A percentile compares a stretch with the other conserved stretches of the same genome.
These are phyloP conservation scores for Barnettozyma sucrosica DNA, from an alignment of 805 yeast genomes.

Conservation along the genomic window DNA sequence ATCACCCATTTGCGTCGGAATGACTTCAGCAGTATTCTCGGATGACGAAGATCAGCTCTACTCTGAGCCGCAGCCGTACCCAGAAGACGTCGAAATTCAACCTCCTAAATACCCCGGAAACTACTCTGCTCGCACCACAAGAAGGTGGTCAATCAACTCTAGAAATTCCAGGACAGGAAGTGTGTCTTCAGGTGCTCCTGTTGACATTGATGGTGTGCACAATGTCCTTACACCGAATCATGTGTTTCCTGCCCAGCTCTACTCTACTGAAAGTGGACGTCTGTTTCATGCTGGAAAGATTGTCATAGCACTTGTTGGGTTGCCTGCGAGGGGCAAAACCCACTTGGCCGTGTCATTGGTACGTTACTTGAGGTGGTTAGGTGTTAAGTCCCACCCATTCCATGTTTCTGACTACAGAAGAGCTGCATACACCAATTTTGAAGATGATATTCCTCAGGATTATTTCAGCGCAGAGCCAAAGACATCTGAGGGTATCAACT, in stretches of 20 bases:
- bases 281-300: constrained; percentile 94
- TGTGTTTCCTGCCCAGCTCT: constrained; percentile 87
- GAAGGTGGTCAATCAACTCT: constrained; percentile 38
- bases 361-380: constrained; percentile 91
- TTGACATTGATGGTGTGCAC: constrained; percentile 66
- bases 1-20: constrained; percentile 2
- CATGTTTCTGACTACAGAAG: constrained; percentile 91
- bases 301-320: constrained; percentile 81
- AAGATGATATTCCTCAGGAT: constrained; percentile 56
- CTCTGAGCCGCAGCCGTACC: constrained; percentile 1
- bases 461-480: constrained; percentile 56
- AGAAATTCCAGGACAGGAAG: constrained; percentile 5
- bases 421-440: constrained; percentile 28
- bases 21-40: constrained; percentile 29
- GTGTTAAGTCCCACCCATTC: constrained; percentile 86
- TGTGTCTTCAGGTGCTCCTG: constrained; percentile 13
- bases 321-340: constrained; percentile 96
- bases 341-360: constrained; percentile 87
- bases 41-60: constrained; percentile 27
- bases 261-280: constrained; percentile 87
- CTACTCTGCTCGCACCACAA: constrained; percentile 49
- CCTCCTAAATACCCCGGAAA: constrained; percentile 43
- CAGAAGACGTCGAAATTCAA: constrained; percentile 26
- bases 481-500: constrained; percentile 39
- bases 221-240: constrained; percentile 52